Evolutionary conservation across 805 yeast species (phyloP).

Genomic region (Candida insectorum): DNA sequence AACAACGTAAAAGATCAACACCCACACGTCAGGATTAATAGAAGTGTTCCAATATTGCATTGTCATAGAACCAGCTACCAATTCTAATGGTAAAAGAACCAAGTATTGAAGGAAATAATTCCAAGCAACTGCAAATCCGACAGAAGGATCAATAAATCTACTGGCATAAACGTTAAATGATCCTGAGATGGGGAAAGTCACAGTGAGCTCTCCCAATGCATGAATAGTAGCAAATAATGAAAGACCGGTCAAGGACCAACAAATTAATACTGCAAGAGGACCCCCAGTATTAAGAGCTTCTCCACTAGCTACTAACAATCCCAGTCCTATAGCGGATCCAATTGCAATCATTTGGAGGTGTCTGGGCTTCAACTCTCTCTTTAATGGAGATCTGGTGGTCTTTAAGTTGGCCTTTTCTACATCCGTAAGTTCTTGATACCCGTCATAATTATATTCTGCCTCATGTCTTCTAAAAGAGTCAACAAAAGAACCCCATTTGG

Average conservation of each 20-base stretch:
- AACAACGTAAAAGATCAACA: constrained; percentile 48
- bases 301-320: constrained; percentile 41
- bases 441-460: constrained; percentile 16
- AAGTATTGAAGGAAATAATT: constrained; percentile 58
- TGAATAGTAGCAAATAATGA: constrained; percentile 38
- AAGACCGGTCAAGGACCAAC: constrained; percentile 35
- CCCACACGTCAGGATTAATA: constrained; percentile 60
- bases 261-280: constrained; percentile 37
- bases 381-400: constrained; percentile 36
- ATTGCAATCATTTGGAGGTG: constrained; percentile 44
- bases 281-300: constrained; percentile 35
- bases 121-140: constrained; percentile 74
- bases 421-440: constrained; percentile 23
- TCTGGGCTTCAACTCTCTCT: constrained; percentile 30
- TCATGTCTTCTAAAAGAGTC: constrained; percentile 45
- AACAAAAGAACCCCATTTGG: constrained; percentile 41
- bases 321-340: constrained; percentile 43
- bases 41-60: constrained; percentile 51
- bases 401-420: constrained; percentile 38
- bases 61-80: constrained; percentile 58
- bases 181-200: constrained; percentile 41
- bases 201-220: constrained; percentile 46
- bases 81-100: constrained; percentile 62
- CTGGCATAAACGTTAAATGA: constrained; percentile 54
- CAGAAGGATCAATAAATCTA: constrained; percentile 61